These are phyloP conservation scores for Lycium ferocissimum DNA, from an alignment of 257 asterid species.

Conservation along the genomic window DNA sequence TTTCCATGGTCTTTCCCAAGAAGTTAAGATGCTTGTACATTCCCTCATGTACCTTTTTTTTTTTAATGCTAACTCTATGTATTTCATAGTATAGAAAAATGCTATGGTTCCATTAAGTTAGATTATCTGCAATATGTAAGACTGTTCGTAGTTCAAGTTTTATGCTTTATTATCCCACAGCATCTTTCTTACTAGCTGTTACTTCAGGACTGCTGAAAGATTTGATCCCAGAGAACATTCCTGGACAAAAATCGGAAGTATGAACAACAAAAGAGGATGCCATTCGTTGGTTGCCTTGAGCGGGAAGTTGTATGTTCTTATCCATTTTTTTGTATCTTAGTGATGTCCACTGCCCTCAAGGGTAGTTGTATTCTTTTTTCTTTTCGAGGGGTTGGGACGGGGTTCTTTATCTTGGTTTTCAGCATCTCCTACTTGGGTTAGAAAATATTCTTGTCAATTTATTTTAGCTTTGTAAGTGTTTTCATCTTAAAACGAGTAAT, in stretches of 20 bases:
- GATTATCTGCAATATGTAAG: not conserved
- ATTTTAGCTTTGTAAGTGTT: not conserved
- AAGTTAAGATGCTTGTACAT: not conserved
- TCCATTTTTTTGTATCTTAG: not conserved
- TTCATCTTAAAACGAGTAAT: slow-evolving; percentile 18
- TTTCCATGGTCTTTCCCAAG: not conserved
- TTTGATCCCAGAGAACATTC: slow-evolving; percentile 89
- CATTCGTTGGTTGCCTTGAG: slow-evolving; percentile 69
- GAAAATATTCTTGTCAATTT: not conserved
- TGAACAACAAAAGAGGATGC: slow-evolving; percentile 68
- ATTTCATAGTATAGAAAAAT: not conserved
- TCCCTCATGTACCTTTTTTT: not conserved
- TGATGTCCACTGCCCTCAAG: slow-evolving; percentile 7
- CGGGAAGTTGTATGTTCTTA: slow-evolving; percentile 67
- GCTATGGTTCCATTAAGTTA: not conserved
- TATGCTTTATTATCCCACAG: slow-evolving; percentile 8
- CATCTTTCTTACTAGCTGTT: not conserved
- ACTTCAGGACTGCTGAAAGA: slow-evolving; percentile 79
- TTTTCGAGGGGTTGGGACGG: not conserved
- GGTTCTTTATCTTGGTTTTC: not conserved
- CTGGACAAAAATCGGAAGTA: slow-evolving; percentile 66
- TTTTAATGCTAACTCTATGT: not conserved
- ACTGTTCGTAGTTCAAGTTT: not conserved
- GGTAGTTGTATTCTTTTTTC: not conserved
- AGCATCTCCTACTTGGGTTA: not conserved